phyloP scores from a whole-genome alignment of 441 rosid species.

The Syzygium syzygioides region DNA sequence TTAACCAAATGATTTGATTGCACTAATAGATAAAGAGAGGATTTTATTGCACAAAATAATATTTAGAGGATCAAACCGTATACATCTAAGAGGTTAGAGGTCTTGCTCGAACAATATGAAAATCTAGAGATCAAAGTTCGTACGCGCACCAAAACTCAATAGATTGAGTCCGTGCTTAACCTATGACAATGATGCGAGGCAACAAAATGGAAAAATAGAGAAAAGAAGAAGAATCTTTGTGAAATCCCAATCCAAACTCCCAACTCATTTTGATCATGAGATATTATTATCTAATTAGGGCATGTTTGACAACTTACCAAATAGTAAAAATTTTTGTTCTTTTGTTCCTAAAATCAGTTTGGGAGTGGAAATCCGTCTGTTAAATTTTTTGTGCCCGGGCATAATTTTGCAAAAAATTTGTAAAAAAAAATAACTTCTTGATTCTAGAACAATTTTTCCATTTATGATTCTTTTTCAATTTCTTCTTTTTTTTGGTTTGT shows the following conservation, averaged over 20 bases:
- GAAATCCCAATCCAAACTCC: neutral
- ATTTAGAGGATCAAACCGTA: neutral
- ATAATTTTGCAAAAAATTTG: too few species aligned
- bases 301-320: too few species aligned
- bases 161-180: neutral
- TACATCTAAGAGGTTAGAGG: too few species aligned
- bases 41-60: neutral
- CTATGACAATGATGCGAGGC: too few species aligned
- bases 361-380: too few species aligned
- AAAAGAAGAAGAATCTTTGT: neutral
- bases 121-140: neutral
- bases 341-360: too few species aligned
- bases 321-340: too few species aligned
- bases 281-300: neutral
- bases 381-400: too few species aligned
- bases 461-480: too few species aligned
- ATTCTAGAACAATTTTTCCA: too few species aligned
- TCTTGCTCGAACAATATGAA: neutral
- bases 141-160: rapidly evolving
- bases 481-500: too few species aligned
- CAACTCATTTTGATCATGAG: neutral
- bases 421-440: too few species aligned
- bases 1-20: rapidly evolving
- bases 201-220: neutral
- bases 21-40: neutral